These are phyloP conservation scores for Pyricularia sp. DNA, from an alignment of 2,329 filamentous ascomycete genomes.

Conservation along the genomic window DNA sequence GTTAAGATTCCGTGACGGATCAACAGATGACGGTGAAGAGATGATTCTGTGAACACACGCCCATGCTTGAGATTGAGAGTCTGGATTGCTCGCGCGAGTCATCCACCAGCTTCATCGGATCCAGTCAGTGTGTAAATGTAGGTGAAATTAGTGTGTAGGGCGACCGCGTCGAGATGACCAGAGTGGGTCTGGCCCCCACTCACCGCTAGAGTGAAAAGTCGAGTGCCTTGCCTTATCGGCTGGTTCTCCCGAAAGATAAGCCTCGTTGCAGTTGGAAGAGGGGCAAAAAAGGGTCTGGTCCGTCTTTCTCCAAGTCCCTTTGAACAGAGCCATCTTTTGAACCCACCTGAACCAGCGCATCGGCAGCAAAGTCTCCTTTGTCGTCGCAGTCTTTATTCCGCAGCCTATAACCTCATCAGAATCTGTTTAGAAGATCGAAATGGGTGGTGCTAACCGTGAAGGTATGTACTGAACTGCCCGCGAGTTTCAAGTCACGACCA, in stretches of 20 bases:
- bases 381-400: background rate
- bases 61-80: background rate
- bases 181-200: background rate
- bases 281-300: background rate
- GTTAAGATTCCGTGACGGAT: background rate
- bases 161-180: background rate
- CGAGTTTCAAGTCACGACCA: background rate
- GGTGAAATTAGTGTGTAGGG: background rate
- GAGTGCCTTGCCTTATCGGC: background rate
- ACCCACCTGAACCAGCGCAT: background rate
- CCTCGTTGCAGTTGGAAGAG: background rate
- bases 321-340: background rate
- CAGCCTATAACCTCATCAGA: background rate
- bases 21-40: background rate
- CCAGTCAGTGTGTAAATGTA: background rate
- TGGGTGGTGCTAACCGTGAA: constrained; percentile 57
- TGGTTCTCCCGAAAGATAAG: background rate
- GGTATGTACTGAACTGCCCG: constrained; percentile 23
- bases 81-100: background rate
- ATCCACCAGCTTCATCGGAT: background rate
- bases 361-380: background rate
- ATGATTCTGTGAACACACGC: background rate
- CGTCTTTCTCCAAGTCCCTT: background rate
- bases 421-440: constrained; percentile 16
- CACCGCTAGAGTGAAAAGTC: background rate